A percentile compares a stretch with the other conserved stretches of the same genome.
These are phyloP conservation scores for Rhizopus delemar DNA, from an alignment of 371 early-diverging fungal genomes.

Conservation along the genomic window DNA sequence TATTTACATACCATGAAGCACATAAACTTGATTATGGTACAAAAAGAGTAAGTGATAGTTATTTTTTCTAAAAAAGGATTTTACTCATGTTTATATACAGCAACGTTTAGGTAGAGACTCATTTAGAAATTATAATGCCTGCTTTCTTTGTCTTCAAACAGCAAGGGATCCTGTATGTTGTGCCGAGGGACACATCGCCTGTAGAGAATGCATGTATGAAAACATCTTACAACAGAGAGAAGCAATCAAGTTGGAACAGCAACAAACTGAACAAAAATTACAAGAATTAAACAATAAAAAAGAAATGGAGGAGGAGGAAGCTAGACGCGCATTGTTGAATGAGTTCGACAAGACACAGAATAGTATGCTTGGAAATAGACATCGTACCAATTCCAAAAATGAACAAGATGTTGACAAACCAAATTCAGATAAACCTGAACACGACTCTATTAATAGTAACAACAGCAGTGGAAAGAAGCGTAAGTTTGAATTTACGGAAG, in stretches of 20 bases:
- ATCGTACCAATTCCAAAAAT: neutral
- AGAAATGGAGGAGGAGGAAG: slow-evolving; percentile 46
- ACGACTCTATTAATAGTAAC: neutral
- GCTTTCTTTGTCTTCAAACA: slow-evolving; percentile 86
- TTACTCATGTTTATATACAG: slow-evolving; percentile 29
- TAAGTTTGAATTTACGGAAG: slow-evolving; percentile 42
- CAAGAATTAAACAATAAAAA: slow-evolving; percentile 63
- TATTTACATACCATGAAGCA: slow-evolving; percentile 92
- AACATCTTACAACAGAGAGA: slow-evolving; percentile 86
- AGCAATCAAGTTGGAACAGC: slow-evolving; percentile 66
- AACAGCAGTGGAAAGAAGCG: slow-evolving; percentile 36
- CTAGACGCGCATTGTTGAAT: slow-evolving; percentile 51
- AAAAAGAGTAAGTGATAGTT: slow-evolving; percentile 59
- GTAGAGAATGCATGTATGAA: slow-evolving; percentile 89
- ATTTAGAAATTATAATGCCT: slow-evolving; percentile 84
- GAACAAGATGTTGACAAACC: slow-evolving; percentile 6
- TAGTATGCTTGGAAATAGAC: slow-evolving; percentile 48
- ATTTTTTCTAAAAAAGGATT: neutral
- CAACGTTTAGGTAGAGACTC: slow-evolving; percentile 88
- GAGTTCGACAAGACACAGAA: slow-evolving; percentile 71
- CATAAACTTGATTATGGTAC: slow-evolving; percentile 90
- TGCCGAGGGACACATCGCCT: slow-evolving; percentile 80
- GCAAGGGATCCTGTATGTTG: slow-evolving; percentile 86
- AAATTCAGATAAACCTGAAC: neutral
- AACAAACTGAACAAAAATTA: slow-evolving; percentile 64